phyloP scores from a whole-genome alignment of 2,329 filamentous ascomycete species.

The Claviceps sp. region DNA sequence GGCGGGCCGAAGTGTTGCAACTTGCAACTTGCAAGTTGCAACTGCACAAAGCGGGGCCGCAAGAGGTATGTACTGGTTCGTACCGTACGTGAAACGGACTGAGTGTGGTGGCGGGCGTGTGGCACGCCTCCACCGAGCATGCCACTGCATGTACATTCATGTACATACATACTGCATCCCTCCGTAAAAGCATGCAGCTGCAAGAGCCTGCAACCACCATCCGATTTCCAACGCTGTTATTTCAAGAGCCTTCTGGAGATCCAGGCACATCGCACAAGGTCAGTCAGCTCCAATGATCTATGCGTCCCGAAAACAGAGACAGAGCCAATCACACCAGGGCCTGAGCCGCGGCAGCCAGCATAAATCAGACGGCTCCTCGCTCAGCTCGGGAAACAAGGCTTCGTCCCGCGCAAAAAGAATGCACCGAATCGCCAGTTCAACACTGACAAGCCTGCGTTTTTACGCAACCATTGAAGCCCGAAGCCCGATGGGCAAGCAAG shows the following conservation, averaged over 20 bases:
- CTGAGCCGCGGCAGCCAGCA: no score
- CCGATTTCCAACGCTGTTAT: no score
- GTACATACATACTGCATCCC: neutral
- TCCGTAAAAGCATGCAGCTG: neutral
- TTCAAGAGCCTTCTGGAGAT: no score
- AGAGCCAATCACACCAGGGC: no score
- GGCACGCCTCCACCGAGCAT: neutral
- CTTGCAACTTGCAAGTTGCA: neutral
- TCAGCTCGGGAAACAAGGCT: no score
- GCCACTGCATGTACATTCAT: neutral
- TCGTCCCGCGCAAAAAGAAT: neutral
- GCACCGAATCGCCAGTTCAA: neutral
- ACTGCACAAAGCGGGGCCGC: neutral
- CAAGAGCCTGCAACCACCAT: no score
- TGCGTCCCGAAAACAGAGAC: no score
- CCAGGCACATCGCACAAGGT: no score
- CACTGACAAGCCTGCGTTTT: no score
- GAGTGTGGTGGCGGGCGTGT: neutral
- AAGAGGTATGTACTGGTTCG: neutral
- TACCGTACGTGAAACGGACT: neutral
- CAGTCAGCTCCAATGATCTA: no score
- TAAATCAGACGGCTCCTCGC: no score
- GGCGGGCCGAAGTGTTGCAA: neutral
- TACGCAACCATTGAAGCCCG: slow-evolving; percentile 3
- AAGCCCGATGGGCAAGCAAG: slow-evolving; percentile 4